phyloP scores from a whole-genome alignment of 164 flowering plant genomes.

The Magnolia sinica region DNA sequence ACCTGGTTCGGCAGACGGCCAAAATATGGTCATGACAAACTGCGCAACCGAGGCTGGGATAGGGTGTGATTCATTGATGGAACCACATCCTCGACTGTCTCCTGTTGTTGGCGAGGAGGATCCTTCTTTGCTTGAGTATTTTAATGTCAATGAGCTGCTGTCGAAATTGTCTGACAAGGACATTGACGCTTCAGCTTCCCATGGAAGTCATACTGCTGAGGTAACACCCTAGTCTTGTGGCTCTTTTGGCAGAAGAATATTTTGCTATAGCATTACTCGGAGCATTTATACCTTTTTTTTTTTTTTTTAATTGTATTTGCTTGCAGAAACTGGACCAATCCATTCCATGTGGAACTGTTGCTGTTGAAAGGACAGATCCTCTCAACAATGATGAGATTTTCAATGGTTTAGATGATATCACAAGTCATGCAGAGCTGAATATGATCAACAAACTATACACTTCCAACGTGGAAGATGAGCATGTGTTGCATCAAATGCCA shows the following conservation, averaged over 20 bases:
- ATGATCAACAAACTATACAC: neutral
- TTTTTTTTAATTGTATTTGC: neutral
- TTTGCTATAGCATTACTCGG: neutral
- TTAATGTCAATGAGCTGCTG: constrained; percentile 11
- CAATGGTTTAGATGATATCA: constrained; percentile 31
- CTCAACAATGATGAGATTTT: constrained; percentile 22
- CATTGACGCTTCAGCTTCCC: neutral
- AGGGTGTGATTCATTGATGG: constrained; percentile 7
- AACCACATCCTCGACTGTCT: constrained; percentile 12
- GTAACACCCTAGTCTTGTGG: constrained; percentile 10
- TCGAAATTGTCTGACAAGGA: constrained; percentile 1
- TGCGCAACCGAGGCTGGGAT: neutral
- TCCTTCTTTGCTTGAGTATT: constrained; percentile 6
- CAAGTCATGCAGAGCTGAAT: neutral
- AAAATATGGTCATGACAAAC: neutral
- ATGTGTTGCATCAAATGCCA: constrained; percentile 3
- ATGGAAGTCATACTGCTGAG: constrained; percentile 9
- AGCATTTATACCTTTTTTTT: neutral
- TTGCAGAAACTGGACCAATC: neutral
- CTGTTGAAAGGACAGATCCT: neutral
- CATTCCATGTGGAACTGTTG: neutral
- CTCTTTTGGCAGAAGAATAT: constrained; percentile 5
- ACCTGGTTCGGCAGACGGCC: neutral
- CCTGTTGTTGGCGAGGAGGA: neutral
- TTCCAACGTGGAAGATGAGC: neutral